Percentiles rank a stretch among this genome's conserved stretches.
Conservation (phyloP, 768 basidiomycete species). For the Hericium coralloides region DNA sequence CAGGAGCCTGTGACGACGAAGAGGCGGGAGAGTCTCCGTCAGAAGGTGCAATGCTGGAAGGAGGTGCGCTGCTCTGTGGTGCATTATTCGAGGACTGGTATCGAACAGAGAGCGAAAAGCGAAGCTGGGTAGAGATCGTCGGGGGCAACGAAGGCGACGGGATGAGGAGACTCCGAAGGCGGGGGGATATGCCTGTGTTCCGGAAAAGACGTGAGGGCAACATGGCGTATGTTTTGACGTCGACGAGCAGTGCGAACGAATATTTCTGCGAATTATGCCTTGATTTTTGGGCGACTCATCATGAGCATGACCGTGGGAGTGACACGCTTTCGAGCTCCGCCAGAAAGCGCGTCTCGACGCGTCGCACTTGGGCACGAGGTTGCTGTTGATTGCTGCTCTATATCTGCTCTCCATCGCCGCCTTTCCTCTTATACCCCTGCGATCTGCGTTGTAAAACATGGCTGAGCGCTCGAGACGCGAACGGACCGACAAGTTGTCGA, state of each 20-base stretch:
- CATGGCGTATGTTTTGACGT: slow-evolving; percentile 1
- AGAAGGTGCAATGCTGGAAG: not conserved
- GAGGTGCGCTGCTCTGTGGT: not conserved
- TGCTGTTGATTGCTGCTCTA: not conserved
- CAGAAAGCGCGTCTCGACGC: slow-evolving; percentile 20
- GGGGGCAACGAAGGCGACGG: not conserved
- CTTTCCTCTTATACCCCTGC: not conserved
- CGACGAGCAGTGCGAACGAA: too few relatives aligned
- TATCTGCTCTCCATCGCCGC: not conserved
- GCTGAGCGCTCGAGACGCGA: slow-evolving; percentile 20
- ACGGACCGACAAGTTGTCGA: slow-evolving; percentile 27
- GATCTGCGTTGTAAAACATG: slow-evolving; percentile 12
- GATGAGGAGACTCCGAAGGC: not conserved
- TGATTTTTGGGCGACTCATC: too few relatives aligned
- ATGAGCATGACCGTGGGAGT: not conserved
- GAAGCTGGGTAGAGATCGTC: not conserved
- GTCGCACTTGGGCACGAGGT: slow-evolving; percentile 3
- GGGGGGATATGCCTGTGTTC: not conserved
- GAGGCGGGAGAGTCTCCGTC: slow-evolving; percentile 1
- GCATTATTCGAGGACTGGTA: not conserved
- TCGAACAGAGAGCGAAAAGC: slow-evolving; percentile 1
- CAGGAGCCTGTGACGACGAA: slow-evolving; percentile 2
- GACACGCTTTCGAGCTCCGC: slow-evolving; percentile 22
- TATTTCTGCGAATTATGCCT: too few relatives aligned
- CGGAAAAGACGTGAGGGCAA: slow-evolving; percentile 3